phyloP scores from a whole-genome alignment of 1,139 yeast species.

The Pneumocystis carinii region DNA sequence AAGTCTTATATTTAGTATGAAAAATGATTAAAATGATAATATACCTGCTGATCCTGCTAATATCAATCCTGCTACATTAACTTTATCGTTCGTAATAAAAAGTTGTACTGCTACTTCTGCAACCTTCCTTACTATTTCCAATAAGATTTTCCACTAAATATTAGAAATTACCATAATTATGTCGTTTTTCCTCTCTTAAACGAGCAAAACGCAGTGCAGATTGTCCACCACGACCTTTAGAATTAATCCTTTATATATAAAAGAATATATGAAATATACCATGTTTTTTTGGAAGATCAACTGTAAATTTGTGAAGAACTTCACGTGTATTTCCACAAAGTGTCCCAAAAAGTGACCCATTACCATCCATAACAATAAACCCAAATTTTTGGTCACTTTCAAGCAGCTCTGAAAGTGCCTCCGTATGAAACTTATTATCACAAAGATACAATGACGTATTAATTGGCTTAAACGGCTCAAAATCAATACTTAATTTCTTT shows the following conservation, averaged over 20 bases:
- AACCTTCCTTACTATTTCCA: conserved; percentile 52
- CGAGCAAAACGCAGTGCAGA: conserved; percentile 98
- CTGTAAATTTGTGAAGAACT: conserved; percentile 86
- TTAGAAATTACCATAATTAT: conserved; percentile 46
- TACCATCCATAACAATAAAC: conserved; percentile 97
- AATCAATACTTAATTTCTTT: conserved; percentile 84
- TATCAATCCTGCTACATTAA: conserved; percentile 82
- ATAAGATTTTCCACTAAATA: background rate
- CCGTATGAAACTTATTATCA: conserved; percentile 97
- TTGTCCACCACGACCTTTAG: conserved; percentile 88
- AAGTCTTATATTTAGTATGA: conserved; percentile 37
- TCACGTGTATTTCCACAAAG: conserved; percentile 94
- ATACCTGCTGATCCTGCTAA: conserved; percentile 80
- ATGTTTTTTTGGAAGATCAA: conserved; percentile 96
- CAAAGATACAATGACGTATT: conserved; percentile 89
- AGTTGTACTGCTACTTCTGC: conserved; percentile 97
- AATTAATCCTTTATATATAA: background rate
- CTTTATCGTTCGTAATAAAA: conserved; percentile 83
- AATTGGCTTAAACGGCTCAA: conserved; percentile 95
- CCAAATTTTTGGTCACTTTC: conserved; percentile 95
- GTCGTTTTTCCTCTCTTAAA: conserved; percentile 97
- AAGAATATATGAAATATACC: conserved; percentile 22
- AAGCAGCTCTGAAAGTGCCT: conserved; percentile 80
- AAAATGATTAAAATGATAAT: background rate
- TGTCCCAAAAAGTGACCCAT: conserved; percentile 93